Conservation (phyloP, 2,329 filamentous ascomycete species). For the Diaporthe vaccinii region DNA sequence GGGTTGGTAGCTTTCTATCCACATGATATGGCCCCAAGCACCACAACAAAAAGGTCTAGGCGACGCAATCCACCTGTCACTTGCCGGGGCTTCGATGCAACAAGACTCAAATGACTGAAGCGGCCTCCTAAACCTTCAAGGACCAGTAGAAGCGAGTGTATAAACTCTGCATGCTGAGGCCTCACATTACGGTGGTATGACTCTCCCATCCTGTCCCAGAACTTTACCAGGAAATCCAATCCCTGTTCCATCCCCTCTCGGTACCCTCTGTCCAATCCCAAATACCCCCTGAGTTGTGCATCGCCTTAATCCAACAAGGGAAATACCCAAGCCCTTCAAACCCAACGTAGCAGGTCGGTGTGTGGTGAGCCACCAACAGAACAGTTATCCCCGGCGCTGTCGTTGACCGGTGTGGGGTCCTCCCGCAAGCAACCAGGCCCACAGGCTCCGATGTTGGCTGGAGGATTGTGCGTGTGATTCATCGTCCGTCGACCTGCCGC, state of each 20-base stretch:
- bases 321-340: background rate
- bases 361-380: background rate
- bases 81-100: too few relatives aligned
- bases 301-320: background rate
- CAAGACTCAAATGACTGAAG: too few relatives aligned
- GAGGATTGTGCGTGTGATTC: too few relatives aligned
- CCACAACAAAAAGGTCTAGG: background rate
- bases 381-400: background rate
- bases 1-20: background rate
- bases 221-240: background rate
- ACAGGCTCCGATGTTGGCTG: background rate
- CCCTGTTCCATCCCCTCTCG: background rate
- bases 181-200: background rate
- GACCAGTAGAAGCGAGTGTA: background rate
- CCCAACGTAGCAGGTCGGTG: background rate
- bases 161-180: background rate
- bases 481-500: background rate
- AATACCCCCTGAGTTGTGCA: background rate
- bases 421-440: background rate
- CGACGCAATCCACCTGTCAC: background rate
- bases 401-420: conserved; percentile 6
- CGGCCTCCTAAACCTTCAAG: background rate
- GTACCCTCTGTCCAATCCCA: background rate
- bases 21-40: background rate
- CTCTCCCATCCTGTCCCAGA: background rate